Conservation (phyloP, 495 filamentous ascomycete species). For the Annulohypoxylon nitens region DNA sequence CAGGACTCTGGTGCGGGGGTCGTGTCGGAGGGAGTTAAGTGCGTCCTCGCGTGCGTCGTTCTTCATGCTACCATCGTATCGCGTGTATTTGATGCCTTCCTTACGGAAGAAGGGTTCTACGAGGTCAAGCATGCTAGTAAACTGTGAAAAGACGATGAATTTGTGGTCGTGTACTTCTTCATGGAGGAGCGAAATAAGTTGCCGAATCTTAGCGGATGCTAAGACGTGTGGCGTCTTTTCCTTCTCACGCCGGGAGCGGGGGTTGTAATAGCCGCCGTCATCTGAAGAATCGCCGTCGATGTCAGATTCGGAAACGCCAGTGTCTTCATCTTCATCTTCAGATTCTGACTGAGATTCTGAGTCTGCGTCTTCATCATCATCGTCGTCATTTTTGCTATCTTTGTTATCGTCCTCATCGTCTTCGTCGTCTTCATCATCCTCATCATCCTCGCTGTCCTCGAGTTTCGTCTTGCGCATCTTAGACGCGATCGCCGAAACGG, state of each 20-base stretch:
- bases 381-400: conserved; percentile 49
- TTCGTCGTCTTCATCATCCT: conserved; percentile 37
- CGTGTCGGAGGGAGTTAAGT: conserved; percentile 75
- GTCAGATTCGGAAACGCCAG: conserved; percentile 52
- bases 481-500: conserved; percentile 56
- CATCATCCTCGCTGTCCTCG: conserved; percentile 32
- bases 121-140: conserved; percentile 87
- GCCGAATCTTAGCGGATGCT: conserved; percentile 90
- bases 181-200: conserved; percentile 82
- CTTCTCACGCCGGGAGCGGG: conserved; percentile 34
- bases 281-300: conserved; percentile 63
- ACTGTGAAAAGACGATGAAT: conserved; percentile 96
- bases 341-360: conserved; percentile 55
- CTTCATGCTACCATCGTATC: conserved; percentile 96
- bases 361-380: conserved; percentile 48
- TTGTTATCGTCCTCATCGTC: conserved; percentile 33
- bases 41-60: conserved; percentile 93
- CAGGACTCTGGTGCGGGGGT: conserved; percentile 78
- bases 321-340: conserved; percentile 50
- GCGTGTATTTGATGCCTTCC: conserved; percentile 79
- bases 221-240: conserved; percentile 61
- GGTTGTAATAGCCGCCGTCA: conserved; percentile 49
- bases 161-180: conserved; percentile 84
- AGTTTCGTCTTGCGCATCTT: conserved; percentile 48
- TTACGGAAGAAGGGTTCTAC: conserved; percentile 89